Evolutionary conservation across 164 flowering plant species (phyloP).

Genomic region (Warburgia ugandensis): DNA sequence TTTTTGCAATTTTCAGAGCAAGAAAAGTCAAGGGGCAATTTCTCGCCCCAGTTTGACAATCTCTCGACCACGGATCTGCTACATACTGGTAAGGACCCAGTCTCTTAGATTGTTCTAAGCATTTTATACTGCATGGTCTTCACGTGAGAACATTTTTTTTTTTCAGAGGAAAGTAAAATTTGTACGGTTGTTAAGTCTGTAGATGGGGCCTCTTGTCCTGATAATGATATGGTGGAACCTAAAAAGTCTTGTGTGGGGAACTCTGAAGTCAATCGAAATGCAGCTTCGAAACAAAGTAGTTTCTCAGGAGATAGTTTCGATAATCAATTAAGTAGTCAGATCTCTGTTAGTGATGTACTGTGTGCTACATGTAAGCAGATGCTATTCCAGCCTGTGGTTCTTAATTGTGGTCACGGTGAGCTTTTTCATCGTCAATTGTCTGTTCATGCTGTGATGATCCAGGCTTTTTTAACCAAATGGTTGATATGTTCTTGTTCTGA

Average conservation of each 20-base stretch:
- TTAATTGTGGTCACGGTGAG: constrained; percentile 94
- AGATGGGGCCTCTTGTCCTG: constrained; percentile 1
- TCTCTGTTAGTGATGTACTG: constrained; percentile 43
- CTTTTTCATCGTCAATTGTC: not conserved
- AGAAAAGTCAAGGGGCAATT: constrained; percentile 34
- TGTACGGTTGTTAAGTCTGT: constrained; percentile 2
- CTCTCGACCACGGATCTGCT: constrained; percentile 8
- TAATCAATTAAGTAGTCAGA: constrained; percentile 10
- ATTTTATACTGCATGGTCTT: constrained; percentile 3
- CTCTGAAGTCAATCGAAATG: constrained; percentile 10
- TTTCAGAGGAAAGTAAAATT: constrained; percentile 5
- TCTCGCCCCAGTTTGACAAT: constrained; percentile 52
- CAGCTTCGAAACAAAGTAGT: constrained; percentile 14
- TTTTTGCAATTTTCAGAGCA: constrained; percentile 41
- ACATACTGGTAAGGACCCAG: constrained; percentile 10
- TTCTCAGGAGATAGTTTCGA: not conserved
- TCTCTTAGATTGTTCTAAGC: not conserved
- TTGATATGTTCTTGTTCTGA: not conserved
- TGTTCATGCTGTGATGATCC: not conserved
- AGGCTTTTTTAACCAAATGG: not conserved
- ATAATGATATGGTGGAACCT: not conserved
- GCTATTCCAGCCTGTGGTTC: constrained; percentile 60
- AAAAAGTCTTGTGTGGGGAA: constrained; percentile 8
- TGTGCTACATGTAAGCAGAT: constrained; percentile 60
- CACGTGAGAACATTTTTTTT: constrained; percentile 8